Evolutionary conservation across 441 rosid species (phyloP).

Genomic region (Syzygium syzygioides): DNA sequence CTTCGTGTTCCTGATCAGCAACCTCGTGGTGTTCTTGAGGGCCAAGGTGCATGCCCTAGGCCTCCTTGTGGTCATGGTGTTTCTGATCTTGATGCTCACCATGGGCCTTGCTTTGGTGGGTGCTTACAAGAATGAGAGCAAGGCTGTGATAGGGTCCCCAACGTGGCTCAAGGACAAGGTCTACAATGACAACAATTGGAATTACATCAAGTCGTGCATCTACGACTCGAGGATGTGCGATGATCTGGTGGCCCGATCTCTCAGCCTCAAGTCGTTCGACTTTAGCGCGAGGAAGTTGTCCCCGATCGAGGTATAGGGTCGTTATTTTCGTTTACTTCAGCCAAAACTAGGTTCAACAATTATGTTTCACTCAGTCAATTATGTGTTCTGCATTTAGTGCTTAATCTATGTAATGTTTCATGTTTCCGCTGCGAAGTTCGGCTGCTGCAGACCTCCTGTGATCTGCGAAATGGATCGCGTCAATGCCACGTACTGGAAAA

Average conservation of each 20-base stretch:
- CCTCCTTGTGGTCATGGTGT: conserved; percentile 41
- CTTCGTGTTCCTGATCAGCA: conserved; percentile 42
- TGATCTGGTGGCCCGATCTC: conserved; percentile 26
- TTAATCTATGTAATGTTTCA: background rate
- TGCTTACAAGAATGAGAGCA: conserved; percentile 39
- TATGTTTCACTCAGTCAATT: background rate
- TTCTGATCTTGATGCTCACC: conserved; percentile 41
- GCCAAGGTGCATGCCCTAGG: conserved; percentile 39
- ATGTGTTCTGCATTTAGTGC: background rate
- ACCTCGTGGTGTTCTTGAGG: conserved; percentile 27
- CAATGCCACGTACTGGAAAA: conserved; percentile 62
- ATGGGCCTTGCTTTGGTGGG: conserved; percentile 58
- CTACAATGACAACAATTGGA: conserved; percentile 35
- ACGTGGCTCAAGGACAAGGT: conserved; percentile 51
- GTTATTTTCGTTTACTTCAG: background rate
- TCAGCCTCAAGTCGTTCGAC: conserved; percentile 25
- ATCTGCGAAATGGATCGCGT: conserved; percentile 49
- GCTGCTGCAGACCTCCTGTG: conserved; percentile 72
- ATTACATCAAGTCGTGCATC: conserved; percentile 55
- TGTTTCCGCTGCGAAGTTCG: conserved; percentile 27
- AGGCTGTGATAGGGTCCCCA: conserved; percentile 45
- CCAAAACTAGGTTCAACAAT: background rate
- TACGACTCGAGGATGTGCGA: conserved; percentile 35
- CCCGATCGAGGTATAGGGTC: conserved; percentile 40
- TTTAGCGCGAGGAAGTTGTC: conserved; percentile 36